A percentile compares a stretch with the other conserved stretches of the same genome.
phyloP scores from a whole-genome alignment of 2,329 filamentous ascomycete genomes.

The Cephalotrichum gorgonifer region DNA sequence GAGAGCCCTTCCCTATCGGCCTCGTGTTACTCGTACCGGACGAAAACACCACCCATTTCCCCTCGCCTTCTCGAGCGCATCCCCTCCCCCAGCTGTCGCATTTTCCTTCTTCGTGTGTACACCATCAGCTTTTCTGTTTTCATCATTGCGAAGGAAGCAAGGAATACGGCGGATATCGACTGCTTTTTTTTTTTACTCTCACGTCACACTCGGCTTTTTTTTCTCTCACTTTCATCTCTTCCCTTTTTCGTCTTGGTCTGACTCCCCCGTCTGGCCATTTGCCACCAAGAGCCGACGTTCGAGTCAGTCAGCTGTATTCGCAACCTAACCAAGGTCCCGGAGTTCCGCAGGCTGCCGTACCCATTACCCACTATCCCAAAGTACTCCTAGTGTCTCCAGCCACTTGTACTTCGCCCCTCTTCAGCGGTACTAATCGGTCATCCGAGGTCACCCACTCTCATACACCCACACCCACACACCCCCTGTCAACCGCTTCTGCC shows the following conservation, averaged over 20 bases:
- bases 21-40: not conserved
- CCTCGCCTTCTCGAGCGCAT: not conserved
- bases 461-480: too few species aligned
- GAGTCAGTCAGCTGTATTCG: slow-evolving; percentile 2
- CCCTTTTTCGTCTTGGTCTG: not conserved
- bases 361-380: too few species aligned
- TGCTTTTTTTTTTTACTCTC: not conserved
- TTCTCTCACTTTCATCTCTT: not conserved
- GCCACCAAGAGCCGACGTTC: not conserved
- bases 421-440: slow-evolving; percentile 1
- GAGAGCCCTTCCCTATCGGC: not conserved
- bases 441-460: slow-evolving; percentile 5
- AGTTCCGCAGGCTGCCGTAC: slow-evolving; percentile 4
- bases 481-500: not conserved
- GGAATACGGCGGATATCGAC: not conserved
- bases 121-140: not conserved
- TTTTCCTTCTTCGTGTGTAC: not conserved
- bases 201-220: not conserved
- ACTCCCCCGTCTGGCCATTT: not conserved
- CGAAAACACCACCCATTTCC: too few species aligned
- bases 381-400: not conserved
- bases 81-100: not conserved
- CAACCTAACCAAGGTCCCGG: not conserved
- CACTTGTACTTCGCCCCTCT: slow-evolving; percentile 1
- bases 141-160: not conserved